These are phyloP conservation scores for Scleroderma citrinum DNA, from an alignment of 768 basidiomycete genomes.

Conservation along the genomic window DNA sequence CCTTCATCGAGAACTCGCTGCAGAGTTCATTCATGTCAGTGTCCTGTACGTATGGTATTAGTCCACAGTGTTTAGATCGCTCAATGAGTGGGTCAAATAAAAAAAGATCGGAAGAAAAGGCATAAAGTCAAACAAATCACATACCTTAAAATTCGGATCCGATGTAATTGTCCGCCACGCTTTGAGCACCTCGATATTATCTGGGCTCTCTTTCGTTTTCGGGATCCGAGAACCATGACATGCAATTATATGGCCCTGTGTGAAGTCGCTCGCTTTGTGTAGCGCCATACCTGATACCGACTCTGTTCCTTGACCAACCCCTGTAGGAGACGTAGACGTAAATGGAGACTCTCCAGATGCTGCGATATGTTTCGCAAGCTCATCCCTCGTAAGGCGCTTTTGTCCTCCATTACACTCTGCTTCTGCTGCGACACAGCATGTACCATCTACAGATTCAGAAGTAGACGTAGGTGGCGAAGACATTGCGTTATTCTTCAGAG, in stretches of 20 bases:
- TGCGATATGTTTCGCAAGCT: constrained; percentile 45
- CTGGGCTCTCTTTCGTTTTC: constrained; percentile 58
- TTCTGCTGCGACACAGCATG: constrained; percentile 14
- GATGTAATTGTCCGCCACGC: constrained; percentile 76
- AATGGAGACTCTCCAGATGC: constrained; percentile 60
- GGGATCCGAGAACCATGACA: constrained; percentile 69
- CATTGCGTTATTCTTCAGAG: neutral
- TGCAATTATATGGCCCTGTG: constrained; percentile 48
- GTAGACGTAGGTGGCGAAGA: constrained; percentile 29
- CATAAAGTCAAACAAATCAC: constrained; percentile 23
- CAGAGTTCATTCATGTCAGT: constrained; percentile 77
- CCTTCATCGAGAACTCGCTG: constrained; percentile 73
- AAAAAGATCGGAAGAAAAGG: too few species aligned
- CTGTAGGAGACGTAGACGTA: constrained; percentile 21
- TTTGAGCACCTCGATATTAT: constrained; percentile 71
- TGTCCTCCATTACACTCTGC: too few species aligned
- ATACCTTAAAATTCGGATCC: constrained; percentile 70
- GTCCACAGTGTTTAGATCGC: too few species aligned
- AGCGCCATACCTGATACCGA: constrained; percentile 8
- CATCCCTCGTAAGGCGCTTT: constrained; percentile 36
- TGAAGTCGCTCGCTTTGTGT: constrained; percentile 39
- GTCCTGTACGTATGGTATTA: too few species aligned
- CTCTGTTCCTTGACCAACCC: constrained; percentile 2
- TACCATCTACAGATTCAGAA: constrained; percentile 4
- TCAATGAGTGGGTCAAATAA: too few species aligned